phyloP scores from a whole-genome alignment of 129 eudicot genomes.

The Oenanthe sinensis region DNA sequence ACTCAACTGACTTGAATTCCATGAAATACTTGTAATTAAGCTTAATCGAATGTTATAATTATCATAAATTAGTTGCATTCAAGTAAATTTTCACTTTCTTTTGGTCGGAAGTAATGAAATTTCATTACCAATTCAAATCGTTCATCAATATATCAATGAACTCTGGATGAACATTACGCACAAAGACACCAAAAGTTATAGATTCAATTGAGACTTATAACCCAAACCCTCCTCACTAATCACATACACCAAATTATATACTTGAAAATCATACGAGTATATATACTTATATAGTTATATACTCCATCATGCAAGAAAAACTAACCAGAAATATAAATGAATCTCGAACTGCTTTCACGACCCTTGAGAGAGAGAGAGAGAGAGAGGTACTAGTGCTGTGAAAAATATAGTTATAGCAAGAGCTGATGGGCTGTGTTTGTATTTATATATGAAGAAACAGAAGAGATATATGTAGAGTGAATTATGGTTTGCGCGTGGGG shows the following conservation, averaged over 20 bases:
- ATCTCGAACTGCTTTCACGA: neutral
- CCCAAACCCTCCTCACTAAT: too few relatives aligned
- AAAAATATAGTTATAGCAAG: neutral
- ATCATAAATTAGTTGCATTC: neutral
- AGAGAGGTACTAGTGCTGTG: neutral
- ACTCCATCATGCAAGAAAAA: neutral
- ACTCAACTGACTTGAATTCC: neutral
- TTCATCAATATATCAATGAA: too few relatives aligned
- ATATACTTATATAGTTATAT: neutral
- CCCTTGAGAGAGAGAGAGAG: neutral
- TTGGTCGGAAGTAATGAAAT: too few relatives aligned
- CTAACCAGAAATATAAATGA: neutral
- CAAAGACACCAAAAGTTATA: too few relatives aligned
- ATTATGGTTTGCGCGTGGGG: slow-evolving; percentile 70
- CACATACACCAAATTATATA: too few relatives aligned
- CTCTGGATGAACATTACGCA: too few relatives aligned
- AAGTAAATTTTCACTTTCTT: too few relatives aligned
- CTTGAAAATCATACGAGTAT: neutral
- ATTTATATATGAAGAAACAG: neutral
- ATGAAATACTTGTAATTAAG: neutral
- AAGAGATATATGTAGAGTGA: neutral
- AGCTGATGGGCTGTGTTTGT: neutral
- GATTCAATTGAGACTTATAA: too few relatives aligned
- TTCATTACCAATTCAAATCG: too few relatives aligned
- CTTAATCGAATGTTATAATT: neutral